Evolutionary conservation across 202 grass and related monocot species (phyloP).

Genomic region (Brachypodium distachyon): DNA sequence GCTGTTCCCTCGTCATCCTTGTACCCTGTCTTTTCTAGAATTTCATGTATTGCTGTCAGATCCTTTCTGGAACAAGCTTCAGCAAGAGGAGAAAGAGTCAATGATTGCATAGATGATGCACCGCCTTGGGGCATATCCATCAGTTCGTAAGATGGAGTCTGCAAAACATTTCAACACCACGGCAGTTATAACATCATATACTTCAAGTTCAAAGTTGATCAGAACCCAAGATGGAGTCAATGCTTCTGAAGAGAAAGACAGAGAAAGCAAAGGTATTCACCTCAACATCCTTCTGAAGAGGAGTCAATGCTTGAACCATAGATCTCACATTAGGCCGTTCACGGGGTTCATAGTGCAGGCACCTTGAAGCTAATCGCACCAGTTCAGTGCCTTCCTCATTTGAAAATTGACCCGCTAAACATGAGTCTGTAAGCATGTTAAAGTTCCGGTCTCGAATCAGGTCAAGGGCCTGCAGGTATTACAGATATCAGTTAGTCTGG

Average conservation of each 20-base stretch:
- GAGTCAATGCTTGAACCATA: slow-evolving; percentile 71
- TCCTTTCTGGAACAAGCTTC: slow-evolving; percentile 97
- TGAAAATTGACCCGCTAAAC: slow-evolving; percentile 95
- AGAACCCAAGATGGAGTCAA: slow-evolving; percentile 20
- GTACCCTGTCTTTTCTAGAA: slow-evolving; percentile 85
- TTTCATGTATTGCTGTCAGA: slow-evolving; percentile 98
- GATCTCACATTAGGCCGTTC: slow-evolving; percentile 90
- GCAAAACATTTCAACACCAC: slow-evolving; percentile 27
- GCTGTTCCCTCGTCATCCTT: slow-evolving; percentile 95
- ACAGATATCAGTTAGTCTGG: slow-evolving; percentile 19
- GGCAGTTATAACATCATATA: slow-evolving; percentile 1
- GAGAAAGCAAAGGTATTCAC: slow-evolving; percentile 36
- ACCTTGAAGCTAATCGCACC: slow-evolving; percentile 94
- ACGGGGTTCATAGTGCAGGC: slow-evolving; percentile 91
- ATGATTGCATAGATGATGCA: slow-evolving; percentile 60
- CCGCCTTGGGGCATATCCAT: slow-evolving; percentile 73
- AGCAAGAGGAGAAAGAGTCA: slow-evolving; percentile 78
- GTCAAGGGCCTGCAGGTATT: slow-evolving; percentile 82
- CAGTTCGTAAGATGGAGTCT: slow-evolving; percentile 81
- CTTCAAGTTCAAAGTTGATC: not conserved
- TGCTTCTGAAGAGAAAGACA: slow-evolving; percentile 74
- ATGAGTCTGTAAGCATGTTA: slow-evolving; percentile 94
- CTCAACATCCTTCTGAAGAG: slow-evolving; percentile 86
- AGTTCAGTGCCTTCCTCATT: slow-evolving; percentile 96
- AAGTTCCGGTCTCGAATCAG: slow-evolving; percentile 95